These are phyloP conservation scores for Mycena polygramma DNA, from an alignment of 768 basidiomycete genomes.

Conservation along the genomic window DNA sequence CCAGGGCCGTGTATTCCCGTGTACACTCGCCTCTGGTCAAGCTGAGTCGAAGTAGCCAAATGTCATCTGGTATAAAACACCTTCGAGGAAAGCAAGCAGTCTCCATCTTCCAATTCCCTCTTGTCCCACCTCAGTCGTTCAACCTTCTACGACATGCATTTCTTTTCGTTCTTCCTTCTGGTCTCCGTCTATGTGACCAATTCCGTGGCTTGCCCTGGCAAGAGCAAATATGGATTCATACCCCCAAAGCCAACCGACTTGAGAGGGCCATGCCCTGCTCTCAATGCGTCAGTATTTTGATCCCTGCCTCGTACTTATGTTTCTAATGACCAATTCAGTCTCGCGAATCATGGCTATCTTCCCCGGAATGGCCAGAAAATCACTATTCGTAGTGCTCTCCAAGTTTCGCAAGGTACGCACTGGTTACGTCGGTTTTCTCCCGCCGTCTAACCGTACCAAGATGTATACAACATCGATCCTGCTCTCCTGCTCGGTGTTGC, in stretches of 20 bases:
- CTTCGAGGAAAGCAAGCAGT: not conserved
- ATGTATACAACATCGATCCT: constrained; percentile 35
- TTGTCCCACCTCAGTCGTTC: not conserved
- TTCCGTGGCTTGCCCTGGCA: constrained; percentile 18
- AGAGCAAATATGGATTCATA: constrained; percentile 27
- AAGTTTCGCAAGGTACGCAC: constrained; percentile 22
- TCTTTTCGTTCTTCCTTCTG: constrained; percentile 15
- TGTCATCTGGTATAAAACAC: constrained; percentile 11
- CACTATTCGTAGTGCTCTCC: constrained; percentile 28
- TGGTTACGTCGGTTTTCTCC: not conserved
- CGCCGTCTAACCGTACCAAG: constrained; percentile 7
- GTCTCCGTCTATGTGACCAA: constrained; percentile 7
- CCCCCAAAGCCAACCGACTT: constrained; percentile 30
- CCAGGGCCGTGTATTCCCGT: not conserved
- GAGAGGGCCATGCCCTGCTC: constrained; percentile 33
- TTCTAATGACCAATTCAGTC: not conserved
- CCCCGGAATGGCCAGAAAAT: constrained; percentile 33
- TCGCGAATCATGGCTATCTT: constrained; percentile 36
- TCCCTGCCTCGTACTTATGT: not conserved
- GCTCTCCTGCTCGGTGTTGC: constrained; percentile 30
- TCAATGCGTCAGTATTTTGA: constrained; percentile 27
- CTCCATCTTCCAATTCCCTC: constrained; percentile 16
- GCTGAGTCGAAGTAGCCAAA: not conserved
- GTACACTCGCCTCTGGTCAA: too few relatives aligned
- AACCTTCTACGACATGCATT: constrained; percentile 10